phyloP scores from a whole-genome alignment of 331 rosid species.

The Malus hybrid region DNA sequence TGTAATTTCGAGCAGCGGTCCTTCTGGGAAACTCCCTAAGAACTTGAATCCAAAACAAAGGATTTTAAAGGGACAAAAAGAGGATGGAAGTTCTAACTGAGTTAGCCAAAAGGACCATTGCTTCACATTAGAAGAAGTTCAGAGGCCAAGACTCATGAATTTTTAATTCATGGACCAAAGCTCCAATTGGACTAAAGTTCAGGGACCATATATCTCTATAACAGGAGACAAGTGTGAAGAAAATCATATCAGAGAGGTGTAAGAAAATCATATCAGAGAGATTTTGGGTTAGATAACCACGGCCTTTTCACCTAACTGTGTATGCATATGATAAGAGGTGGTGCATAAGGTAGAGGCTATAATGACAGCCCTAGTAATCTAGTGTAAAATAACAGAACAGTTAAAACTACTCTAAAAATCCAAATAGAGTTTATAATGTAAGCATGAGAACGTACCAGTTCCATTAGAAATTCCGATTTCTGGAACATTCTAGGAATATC shows the following conservation, averaged over 20 bases:
- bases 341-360: not conserved
- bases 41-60: too few species aligned
- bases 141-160: too few species aligned
- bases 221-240: not conserved
- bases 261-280: not conserved
- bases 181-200: too few species aligned
- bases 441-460: slow-evolving; percentile 53
- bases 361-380: not conserved
- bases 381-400: not conserved
- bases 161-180: too few species aligned
- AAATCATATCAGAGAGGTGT: not conserved
- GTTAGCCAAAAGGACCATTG: too few species aligned
- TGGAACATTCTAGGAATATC: slow-evolving; percentile 73
- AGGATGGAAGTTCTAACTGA: too few species aligned
- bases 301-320: not conserved
- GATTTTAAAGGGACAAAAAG: too few species aligned
- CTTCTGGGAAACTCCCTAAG: too few species aligned
- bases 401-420: not conserved
- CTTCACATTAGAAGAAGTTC: too few species aligned
- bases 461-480: slow-evolving; percentile 61
- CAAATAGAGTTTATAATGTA: not conserved
- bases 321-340: not conserved
- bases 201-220: too few species aligned
- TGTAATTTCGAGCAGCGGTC: too few species aligned
- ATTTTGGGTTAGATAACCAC: not conserved